Percentiles rank a stretch among this genome's conserved stretches.
Conservation (phyloP, 805 yeast species). For the Kodamaea kaohsiungensis region DNA sequence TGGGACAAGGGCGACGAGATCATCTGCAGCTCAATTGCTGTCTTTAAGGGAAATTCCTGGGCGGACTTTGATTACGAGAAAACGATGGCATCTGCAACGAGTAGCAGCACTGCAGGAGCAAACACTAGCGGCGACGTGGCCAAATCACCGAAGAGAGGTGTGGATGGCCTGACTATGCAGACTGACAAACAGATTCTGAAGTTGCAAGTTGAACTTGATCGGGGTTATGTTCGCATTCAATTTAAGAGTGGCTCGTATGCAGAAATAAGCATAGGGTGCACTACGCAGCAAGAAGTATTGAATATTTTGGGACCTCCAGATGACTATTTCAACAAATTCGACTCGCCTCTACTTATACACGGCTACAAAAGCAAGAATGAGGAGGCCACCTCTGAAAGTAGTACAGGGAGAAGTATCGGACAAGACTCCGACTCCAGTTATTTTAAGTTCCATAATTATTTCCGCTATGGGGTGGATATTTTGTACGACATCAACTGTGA, state of each 20-base stretch:
- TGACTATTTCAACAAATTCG: conserved; percentile 48
- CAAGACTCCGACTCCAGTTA: conserved; percentile 12
- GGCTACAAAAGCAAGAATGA: conserved; percentile 18
- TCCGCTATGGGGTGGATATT: conserved; percentile 53
- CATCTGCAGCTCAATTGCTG: conserved; percentile 37
- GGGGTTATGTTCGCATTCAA: conserved; percentile 25
- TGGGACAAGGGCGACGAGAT: conserved; percentile 36
- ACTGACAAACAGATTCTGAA: conserved; percentile 10
- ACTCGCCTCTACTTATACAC: conserved; percentile 44
- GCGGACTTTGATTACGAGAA: conserved; percentile 12
- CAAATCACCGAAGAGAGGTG: background rate
- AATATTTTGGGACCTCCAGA: conserved; percentile 57
- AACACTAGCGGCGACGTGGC: background rate
- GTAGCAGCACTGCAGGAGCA: background rate
- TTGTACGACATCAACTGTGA: conserved; percentile 42
- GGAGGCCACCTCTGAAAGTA: background rate
- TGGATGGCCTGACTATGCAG: background rate
- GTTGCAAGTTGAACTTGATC: conserved; percentile 20
- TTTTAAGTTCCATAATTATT: conserved; percentile 57
- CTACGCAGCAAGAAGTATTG: conserved; percentile 52
- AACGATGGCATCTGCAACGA: background rate
- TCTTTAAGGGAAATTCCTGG: conserved; percentile 42
- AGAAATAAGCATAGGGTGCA: conserved; percentile 36
- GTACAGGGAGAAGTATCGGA: conserved; percentile 12
- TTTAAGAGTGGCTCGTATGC: conserved; percentile 6